Base-by-base conservation (phyloP, 2,329 filamentous ascomycete species). In the Scytalidium sp. region DNA sequence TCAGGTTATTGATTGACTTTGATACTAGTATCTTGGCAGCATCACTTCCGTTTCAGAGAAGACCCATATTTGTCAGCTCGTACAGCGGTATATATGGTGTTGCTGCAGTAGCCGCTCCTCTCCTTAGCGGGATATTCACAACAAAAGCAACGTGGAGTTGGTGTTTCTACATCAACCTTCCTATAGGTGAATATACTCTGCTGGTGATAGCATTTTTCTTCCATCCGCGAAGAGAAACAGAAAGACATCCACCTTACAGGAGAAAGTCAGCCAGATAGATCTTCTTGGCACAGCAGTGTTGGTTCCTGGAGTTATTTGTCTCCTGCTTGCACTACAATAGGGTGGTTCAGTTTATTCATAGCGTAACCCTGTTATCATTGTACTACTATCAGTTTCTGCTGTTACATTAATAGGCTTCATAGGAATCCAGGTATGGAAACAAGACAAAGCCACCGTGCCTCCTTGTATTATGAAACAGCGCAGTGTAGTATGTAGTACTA, bases 311-410 rank as follows among this genome's bases (percentile, higher is more conserved):
- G 39, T 57, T 66, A 15, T 70, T 59, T 69, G 64, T 46, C 59
- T 74, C 2, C 71, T 53, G 15, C 42, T 53, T 9, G 51, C 51
- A 15, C 41, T 53, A 15, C 51, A 70, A 40, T 53, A 41, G 45
- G 68, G 69, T 68, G 74, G 74, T 48, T 79, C 79, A 49, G 64
- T 66, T 4, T 75, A 73, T 64, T 11, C 1, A 67, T 15, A 66
- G 71, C 2, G 63, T 60, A 65, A 57, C 25, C 57, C 52, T 9
- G 59, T 59, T 41, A 63, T 69, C 49, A 64, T 70, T 41, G 63
- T 51, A 6, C 54, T 70, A 9, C 58, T 70, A 29, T 52, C 57
- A 10, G 51, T 63, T 22, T 50, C 66, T 19, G 57, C 57, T 42
- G 49, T 65, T 2, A 60, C 65, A 27, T 49, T 51, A 20, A 52